Conservation (phyloP, 148 eudicot species). For the Fagopyrum tataricum region DNA sequence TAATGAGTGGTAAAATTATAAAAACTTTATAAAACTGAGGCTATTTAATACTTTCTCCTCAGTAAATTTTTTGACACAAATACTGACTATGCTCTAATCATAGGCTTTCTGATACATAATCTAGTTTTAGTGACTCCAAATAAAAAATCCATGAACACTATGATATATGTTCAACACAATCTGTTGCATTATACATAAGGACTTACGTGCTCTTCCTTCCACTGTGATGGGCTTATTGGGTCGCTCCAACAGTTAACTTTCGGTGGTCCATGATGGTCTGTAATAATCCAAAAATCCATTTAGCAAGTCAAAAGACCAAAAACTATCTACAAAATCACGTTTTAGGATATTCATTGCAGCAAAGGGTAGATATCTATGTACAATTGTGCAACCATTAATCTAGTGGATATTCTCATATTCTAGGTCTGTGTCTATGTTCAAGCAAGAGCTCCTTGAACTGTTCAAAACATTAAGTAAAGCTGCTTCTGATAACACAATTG, state of each 20-base stretch:
- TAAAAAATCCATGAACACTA: background rate
- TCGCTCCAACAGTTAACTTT: constrained; percentile 55
- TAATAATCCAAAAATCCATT: constrained; percentile 7
- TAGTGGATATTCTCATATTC: background rate
- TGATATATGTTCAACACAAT: background rate
- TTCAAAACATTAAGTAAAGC: background rate
- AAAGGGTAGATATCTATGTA: background rate
- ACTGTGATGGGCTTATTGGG: constrained; percentile 41
- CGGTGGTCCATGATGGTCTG: constrained; percentile 50
- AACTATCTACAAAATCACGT: background rate
- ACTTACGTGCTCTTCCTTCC: constrained; percentile 66
- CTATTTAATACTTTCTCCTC: background rate
- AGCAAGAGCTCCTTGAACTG: background rate
- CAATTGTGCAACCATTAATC: background rate
- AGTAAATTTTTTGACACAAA: background rate
- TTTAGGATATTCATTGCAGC: background rate
- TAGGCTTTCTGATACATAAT: background rate
- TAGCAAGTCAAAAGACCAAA: background rate
- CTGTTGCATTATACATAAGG: background rate
- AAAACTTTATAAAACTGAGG: background rate
- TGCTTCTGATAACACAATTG: background rate
- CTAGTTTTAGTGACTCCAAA: background rate
- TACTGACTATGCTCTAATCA: background rate
- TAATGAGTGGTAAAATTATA: too few species aligned
- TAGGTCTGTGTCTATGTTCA: background rate